Percentiles rank a stretch among this genome's conserved stretches.
These are phyloP conservation scores for Orbilia ellipsospora DNA, from an alignment of 2,329 filamentous ascomycete genomes.

Conservation along the genomic window DNA sequence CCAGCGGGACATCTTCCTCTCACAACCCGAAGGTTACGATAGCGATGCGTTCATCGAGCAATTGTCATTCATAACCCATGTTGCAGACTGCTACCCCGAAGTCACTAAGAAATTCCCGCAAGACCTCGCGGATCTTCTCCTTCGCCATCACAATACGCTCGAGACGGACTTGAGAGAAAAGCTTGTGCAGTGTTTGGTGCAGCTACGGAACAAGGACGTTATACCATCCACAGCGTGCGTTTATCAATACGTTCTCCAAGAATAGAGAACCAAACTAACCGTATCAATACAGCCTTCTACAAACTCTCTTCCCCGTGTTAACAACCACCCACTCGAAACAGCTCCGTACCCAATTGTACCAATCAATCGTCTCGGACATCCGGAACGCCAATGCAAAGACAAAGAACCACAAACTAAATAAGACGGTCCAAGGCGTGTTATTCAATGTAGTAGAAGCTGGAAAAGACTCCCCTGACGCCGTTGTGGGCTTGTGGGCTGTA, in stretches of 20 bases:
- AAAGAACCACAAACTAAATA: constrained; percentile 91
- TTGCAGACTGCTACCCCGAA: constrained; percentile 90
- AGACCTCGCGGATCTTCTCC: constrained; percentile 83
- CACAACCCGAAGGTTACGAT: constrained; percentile 75
- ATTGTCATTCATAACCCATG: constrained; percentile 92
- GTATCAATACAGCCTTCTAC: constrained; percentile 69
- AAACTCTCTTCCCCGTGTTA: constrained; percentile 93
- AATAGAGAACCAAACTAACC: constrained; percentile 27
- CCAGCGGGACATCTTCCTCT: constrained; percentile 89
- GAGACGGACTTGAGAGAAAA: constrained; percentile 91
- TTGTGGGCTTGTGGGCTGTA: constrained; percentile 93
- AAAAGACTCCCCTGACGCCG: constrained; percentile 69
- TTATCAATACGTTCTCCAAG: constrained; percentile 39
- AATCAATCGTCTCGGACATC: constrained; percentile 91
- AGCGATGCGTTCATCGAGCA: constrained; percentile 86
- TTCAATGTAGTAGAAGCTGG: constrained; percentile 85
- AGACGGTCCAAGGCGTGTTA: constrained; percentile 89
- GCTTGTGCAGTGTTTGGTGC: constrained; percentile 87
- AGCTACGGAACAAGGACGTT: constrained; percentile 89
- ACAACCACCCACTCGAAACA: constrained; percentile 92
- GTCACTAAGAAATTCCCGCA: constrained; percentile 80
- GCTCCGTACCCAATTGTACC: constrained; percentile 82
- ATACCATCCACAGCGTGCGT: constrained; percentile 79
- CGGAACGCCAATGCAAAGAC: constrained; percentile 86
- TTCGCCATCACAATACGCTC: constrained; percentile 82